Evolutionary conservation across 371 early-diverging fungal genomes (phyloP).

Genomic region (Mortierella sp.): DNA sequence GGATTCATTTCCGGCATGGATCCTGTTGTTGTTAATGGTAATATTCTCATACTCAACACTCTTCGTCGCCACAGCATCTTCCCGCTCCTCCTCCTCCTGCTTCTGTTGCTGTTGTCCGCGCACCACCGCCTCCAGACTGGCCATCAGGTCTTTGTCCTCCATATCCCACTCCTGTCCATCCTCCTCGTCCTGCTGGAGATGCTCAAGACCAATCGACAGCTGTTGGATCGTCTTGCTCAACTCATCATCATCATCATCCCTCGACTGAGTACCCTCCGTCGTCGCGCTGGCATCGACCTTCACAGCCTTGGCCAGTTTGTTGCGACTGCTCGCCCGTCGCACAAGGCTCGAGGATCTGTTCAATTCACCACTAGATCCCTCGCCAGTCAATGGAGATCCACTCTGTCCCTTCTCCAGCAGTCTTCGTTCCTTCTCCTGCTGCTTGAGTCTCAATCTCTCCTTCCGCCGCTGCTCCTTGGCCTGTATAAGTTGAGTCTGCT

Average conservation of each 20-base stretch:
- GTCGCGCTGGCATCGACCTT: neutral
- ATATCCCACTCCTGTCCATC: constrained; percentile 30
- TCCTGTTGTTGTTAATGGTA: too few species aligned
- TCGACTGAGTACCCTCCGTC: neutral
- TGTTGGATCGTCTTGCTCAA: neutral
- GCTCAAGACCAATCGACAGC: neutral
- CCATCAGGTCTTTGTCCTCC: constrained; percentile 40
- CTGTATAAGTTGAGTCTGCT: constrained; percentile 10
- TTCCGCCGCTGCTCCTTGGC: constrained; percentile 25
- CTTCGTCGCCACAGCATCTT: too few species aligned
- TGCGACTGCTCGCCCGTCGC: constrained; percentile 29
- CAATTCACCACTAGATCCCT: neutral
- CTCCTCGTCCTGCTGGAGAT: constrained; percentile 23
- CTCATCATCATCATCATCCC: neutral
- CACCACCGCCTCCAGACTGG: constrained; percentile 30
- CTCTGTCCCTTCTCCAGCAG: neutral
- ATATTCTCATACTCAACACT: neutral
- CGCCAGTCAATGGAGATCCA: neutral
- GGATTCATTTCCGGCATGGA: constrained; percentile 7
- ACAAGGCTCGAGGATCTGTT: constrained; percentile 14
- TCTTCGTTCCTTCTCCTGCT: constrained; percentile 21
- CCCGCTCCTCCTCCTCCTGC: too few species aligned
- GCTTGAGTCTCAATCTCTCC: constrained; percentile 3
- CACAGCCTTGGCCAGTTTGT: neutral
- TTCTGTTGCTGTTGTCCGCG: constrained; percentile 1